Conservation (phyloP, 768 basidiomycete genomes). For the Russula abietina region DNA sequence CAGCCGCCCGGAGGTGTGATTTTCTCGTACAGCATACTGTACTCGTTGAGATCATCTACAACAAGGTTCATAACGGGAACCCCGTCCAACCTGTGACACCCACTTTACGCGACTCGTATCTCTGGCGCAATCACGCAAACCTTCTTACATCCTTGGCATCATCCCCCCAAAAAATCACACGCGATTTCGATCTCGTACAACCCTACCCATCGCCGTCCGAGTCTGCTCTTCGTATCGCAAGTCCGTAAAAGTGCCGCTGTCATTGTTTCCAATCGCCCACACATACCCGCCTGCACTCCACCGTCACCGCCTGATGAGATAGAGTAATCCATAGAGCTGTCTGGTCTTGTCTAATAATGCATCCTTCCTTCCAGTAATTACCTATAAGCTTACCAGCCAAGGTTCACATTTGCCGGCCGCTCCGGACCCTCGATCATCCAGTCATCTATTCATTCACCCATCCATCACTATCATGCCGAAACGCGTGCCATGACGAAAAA, state of each 20-base stretch:
- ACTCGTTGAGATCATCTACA: background rate
- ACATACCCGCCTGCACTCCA: background rate
- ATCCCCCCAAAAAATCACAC: background rate
- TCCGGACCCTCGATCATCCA: background rate
- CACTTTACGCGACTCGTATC: background rate
- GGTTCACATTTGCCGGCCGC: background rate
- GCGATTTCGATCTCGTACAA: background rate
- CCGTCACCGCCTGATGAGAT: background rate
- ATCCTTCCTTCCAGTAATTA: background rate
- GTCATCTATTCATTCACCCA: background rate
- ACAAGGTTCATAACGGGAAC: background rate
- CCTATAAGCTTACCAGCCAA: background rate
- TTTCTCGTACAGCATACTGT: background rate
- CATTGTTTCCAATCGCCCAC: background rate
- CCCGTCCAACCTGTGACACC: background rate
- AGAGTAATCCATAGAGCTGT: background rate
- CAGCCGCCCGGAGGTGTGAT: conserved; percentile 2
- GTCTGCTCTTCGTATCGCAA: background rate
- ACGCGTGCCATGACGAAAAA: background rate
- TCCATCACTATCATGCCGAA: background rate
- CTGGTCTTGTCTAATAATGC: background rate
- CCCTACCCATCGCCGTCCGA: background rate
- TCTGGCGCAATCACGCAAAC: conserved; percentile 8
- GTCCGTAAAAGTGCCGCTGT: background rate
- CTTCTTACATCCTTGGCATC: background rate